Conservation (phyloP, 495 filamentous ascomycete species). For the Xylaria nigripes region DNA sequence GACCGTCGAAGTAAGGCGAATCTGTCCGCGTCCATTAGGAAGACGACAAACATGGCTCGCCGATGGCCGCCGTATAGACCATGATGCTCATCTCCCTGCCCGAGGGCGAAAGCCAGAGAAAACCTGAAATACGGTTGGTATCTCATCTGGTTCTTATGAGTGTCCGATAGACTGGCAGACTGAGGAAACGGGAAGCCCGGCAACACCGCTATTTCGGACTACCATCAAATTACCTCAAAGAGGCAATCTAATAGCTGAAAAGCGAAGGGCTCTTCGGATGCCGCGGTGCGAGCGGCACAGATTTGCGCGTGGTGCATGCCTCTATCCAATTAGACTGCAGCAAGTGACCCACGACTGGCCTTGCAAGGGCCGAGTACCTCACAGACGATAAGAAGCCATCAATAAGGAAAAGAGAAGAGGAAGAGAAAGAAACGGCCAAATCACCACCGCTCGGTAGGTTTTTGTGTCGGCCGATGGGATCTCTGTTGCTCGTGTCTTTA, state of each 20-base stretch:
- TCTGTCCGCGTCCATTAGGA: neutral
- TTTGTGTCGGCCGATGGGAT: neutral
- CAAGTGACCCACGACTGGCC: slow-evolving; percentile 21
- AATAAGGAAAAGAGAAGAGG: neutral
- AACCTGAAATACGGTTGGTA: neutral
- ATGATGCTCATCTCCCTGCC: neutral
- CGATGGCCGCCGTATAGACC: neutral
- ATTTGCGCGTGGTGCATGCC: slow-evolving; percentile 15
- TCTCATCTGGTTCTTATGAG: neutral
- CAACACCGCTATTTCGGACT: neutral
- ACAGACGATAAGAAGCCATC: slow-evolving; percentile 3
- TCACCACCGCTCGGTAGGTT: neutral
- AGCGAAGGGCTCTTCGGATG: neutral
- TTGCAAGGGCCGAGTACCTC: slow-evolving; percentile 16
- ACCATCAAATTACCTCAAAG: slow-evolving; percentile 2
- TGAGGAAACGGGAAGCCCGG: neutral
- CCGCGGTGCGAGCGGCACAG: slow-evolving; percentile 14
- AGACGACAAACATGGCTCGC: neutral
- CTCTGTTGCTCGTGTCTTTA: neutral
- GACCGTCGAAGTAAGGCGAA: neutral
- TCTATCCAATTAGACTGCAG: slow-evolving; percentile 17
- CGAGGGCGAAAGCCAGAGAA: neutral
- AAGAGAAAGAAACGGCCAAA: neutral
- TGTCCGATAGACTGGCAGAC: neutral
- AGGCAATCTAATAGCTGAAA: slow-evolving; percentile 4